A percentile compares a stretch with the other conserved stretches of the same genome.
These are phyloP conservation scores for Aspergillus bridgeri DNA, from an alignment of 495 filamentous ascomycete species.

Conservation along the genomic window DNA sequence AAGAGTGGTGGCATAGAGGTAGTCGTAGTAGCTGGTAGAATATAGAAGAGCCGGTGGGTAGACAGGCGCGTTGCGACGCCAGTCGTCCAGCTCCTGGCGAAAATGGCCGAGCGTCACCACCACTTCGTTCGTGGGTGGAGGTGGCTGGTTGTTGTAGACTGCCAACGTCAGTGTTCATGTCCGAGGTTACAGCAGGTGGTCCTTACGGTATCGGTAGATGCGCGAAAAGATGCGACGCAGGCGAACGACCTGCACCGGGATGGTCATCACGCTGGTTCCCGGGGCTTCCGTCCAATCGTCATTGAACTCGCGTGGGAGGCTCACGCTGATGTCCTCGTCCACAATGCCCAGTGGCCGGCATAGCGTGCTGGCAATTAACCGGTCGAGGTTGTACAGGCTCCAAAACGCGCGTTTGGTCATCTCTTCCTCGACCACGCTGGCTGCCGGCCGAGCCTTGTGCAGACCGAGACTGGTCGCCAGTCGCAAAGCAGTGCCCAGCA, in stretches of 20 bases:
- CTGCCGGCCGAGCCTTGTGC: slow-evolving; percentile 40
- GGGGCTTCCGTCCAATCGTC: slow-evolving; percentile 43
- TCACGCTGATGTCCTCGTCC: slow-evolving; percentile 48
- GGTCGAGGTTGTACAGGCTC: slow-evolving; percentile 52
- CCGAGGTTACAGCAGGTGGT: neutral
- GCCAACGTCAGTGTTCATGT: neutral
- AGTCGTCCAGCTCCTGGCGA: slow-evolving; percentile 48
- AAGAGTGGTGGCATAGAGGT: slow-evolving; percentile 51
- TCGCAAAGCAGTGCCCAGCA: slow-evolving; percentile 45
- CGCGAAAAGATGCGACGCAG: slow-evolving; percentile 49
- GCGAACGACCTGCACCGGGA: slow-evolving; percentile 46
- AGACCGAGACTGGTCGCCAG: slow-evolving; percentile 48
- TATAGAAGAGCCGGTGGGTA: slow-evolving; percentile 44
- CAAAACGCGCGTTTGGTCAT: slow-evolving; percentile 51
- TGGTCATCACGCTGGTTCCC: slow-evolving; percentile 42
- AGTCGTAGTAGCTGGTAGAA: slow-evolving; percentile 48
- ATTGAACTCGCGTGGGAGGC: slow-evolving; percentile 42
- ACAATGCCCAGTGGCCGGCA: slow-evolving; percentile 48
- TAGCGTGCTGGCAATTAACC: slow-evolving; percentile 47
- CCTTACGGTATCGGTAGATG: slow-evolving; percentile 46
- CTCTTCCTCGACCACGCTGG: slow-evolving; percentile 39
- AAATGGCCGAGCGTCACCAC: slow-evolving; percentile 37
- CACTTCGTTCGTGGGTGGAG: slow-evolving; percentile 34
- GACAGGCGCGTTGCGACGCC: slow-evolving; percentile 37
- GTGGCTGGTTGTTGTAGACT: slow-evolving; percentile 46